These are phyloP conservation scores for Penicillium paradoxum DNA, from an alignment of 495 filamentous ascomycete genomes.

Conservation along the genomic window DNA sequence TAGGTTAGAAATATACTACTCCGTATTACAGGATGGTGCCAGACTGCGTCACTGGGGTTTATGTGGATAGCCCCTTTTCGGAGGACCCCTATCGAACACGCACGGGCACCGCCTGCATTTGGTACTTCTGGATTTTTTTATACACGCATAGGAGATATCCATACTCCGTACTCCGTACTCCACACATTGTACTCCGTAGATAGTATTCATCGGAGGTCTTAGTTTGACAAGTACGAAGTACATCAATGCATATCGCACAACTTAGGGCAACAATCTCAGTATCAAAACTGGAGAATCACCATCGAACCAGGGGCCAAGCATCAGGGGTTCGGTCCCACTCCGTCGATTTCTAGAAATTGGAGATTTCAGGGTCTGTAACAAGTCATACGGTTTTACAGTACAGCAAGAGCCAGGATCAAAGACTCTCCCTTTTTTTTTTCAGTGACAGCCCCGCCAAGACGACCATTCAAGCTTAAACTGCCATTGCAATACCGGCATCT, in stretches of 20 bases:
- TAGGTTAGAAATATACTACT: background rate
- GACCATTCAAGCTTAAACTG: slow-evolving; percentile 14
- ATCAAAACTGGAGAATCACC: background rate
- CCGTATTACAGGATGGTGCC: slow-evolving; percentile 9
- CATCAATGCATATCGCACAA: background rate
- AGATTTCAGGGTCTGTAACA: slow-evolving; percentile 22
- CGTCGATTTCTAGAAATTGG: slow-evolving; percentile 3
- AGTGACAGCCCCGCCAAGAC: slow-evolving; percentile 16
- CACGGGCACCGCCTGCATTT: background rate
- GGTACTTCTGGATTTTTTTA: background rate
- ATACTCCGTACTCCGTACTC: no score
- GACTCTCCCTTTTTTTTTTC: background rate
- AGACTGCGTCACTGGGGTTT: slow-evolving; percentile 12
- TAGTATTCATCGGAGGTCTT: background rate
- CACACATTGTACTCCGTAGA: background rate
- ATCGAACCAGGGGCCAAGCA: slow-evolving; percentile 5
- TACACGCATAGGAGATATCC: no score
- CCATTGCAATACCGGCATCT: background rate
- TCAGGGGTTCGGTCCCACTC: slow-evolving; percentile 16
- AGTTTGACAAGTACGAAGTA: background rate
- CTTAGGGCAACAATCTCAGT: background rate
- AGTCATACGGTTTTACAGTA: slow-evolving; percentile 1
- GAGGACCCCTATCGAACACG: background rate
- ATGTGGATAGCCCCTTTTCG: background rate
- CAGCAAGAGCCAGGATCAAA: background rate